phyloP scores from a whole-genome alignment of 495 filamentous ascomycete species.

The Sordaria brevicollis region DNA sequence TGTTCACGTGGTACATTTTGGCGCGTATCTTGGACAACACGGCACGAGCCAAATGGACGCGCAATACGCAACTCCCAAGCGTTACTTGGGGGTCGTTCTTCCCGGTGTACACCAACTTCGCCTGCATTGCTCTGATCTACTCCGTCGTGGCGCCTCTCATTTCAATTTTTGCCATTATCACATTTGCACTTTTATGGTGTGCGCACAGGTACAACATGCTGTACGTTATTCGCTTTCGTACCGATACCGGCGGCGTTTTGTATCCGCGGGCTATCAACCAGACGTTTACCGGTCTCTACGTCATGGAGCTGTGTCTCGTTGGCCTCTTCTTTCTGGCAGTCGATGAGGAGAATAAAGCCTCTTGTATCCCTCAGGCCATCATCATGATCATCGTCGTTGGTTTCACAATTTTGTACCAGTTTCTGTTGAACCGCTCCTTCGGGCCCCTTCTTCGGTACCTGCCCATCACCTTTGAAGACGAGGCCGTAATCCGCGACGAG shows the following conservation, averaged over 20 bases:
- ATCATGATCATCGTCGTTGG: conserved; percentile 72
- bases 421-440: conserved; percentile 75
- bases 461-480: conserved; percentile 92
- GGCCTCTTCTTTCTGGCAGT: conserved; percentile 84
- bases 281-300: conserved; percentile 86
- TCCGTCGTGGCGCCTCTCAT: conserved; percentile 84
- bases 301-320: conserved; percentile 86
- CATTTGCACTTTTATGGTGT: conserved; percentile 90
- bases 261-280: conserved; percentile 95
- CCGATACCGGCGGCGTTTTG: conserved; percentile 86
- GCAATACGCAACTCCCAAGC: conserved; percentile 66
- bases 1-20: conserved; percentile 73
- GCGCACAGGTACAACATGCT: conserved; percentile 95
- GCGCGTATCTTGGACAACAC: conserved; percentile 74
- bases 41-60: conserved; percentile 76
- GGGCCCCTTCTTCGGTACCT: conserved; percentile 78
- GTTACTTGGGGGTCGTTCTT: conserved; percentile 92
- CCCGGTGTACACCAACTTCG: conserved; percentile 90
- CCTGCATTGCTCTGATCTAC: conserved; percentile 90
- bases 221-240: conserved; percentile 83
- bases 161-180: conserved; percentile 86
- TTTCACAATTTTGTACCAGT: conserved; percentile 72
- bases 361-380: conserved; percentile 74
- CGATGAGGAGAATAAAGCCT: conserved; percentile 45
- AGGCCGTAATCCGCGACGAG: conserved; percentile 79